phyloP scores from a whole-genome alignment of 495 filamentous ascomycete genomes.

The Penicillium parvum region DNA sequence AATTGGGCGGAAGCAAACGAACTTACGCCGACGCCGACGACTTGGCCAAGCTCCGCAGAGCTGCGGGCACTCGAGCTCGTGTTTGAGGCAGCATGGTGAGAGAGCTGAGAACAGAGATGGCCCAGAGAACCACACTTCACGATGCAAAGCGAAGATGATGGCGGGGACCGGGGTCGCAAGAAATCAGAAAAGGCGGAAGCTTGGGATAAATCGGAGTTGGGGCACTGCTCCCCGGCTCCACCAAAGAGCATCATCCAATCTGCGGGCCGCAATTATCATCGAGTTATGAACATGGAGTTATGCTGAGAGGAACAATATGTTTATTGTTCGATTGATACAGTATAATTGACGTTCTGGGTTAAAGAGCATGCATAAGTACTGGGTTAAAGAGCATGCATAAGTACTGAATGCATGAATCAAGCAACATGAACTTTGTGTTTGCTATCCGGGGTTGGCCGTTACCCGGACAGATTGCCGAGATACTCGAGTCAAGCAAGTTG shows the following conservation, averaged over 20 bases:
- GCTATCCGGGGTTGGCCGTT: too few species aligned
- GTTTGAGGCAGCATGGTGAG: slow-evolving; percentile 41
- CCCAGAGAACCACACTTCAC: slow-evolving; percentile 10
- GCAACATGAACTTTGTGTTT: too few species aligned
- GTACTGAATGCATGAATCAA: too few species aligned
- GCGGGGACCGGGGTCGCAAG: slow-evolving; percentile 14
- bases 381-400: too few species aligned
- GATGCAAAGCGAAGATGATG: slow-evolving; percentile 7
- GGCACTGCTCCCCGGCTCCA: slow-evolving; percentile 22
- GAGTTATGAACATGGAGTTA: neutral
- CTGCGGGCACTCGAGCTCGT: slow-evolving; percentile 39
- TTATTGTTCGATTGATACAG: too few species aligned
- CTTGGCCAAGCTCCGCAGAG: slow-evolving; percentile 35
- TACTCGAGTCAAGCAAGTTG: neutral
- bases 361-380: too few species aligned
- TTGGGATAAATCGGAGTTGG: slow-evolving; percentile 29
- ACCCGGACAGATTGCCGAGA: neutral
- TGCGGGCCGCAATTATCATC: slow-evolving; percentile 20
- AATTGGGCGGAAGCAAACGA: slow-evolving; percentile 1
- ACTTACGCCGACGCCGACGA: slow-evolving; percentile 23
- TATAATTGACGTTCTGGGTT: too few species aligned
- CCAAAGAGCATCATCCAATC: slow-evolving; percentile 21
- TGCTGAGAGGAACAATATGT: neutral
- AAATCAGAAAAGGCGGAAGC: slow-evolving; percentile 19
- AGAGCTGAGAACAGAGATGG: slow-evolving; percentile 2